phyloP scores from a whole-genome alignment of 805 yeast species.

The Groenewaldozyma salmanticensis region DNA sequence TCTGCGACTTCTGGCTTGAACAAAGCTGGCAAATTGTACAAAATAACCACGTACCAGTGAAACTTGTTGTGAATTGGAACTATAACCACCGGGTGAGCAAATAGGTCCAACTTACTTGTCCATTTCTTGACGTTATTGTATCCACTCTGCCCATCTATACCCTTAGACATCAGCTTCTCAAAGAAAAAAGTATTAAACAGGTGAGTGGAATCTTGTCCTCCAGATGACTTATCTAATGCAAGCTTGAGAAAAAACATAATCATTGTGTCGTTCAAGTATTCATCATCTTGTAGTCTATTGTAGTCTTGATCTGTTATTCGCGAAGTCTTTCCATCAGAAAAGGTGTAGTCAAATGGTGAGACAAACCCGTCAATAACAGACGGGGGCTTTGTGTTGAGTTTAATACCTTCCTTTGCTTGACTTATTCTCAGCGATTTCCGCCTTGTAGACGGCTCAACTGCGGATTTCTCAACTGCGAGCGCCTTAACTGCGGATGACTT shows the following conservation, averaged over 20 bases:
- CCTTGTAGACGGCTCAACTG: too few relatives aligned
- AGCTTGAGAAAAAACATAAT: constrained; percentile 67
- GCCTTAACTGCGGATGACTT: too few relatives aligned
- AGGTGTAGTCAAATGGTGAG: constrained; percentile 17
- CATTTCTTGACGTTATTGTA: constrained; percentile 65
- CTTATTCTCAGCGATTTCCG: not conserved
- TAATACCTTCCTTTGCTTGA: not conserved
- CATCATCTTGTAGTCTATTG: constrained; percentile 64
- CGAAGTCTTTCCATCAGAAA: constrained; percentile 45
- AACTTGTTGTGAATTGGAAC: constrained; percentile 72
- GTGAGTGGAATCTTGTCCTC: constrained; percentile 30
- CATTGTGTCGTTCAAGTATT: constrained; percentile 84
- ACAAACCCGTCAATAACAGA: not conserved
- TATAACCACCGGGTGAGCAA: constrained; percentile 49
- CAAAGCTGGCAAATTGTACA: constrained; percentile 37
- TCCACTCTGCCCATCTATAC: constrained; percentile 24
- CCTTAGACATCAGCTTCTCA: constrained; percentile 38
- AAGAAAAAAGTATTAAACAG: constrained; percentile 80
- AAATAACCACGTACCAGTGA: constrained; percentile 85
- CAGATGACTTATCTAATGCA: constrained; percentile 23
- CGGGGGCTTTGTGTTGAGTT: not conserved
- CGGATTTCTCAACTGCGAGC: too few relatives aligned
- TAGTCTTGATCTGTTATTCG: constrained; percentile 62
- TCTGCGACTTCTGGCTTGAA: constrained; percentile 2
- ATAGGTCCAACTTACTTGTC: constrained; percentile 61